Evolutionary conservation across 148 eudicot species (phyloP).

Genomic region (Rheum nobile): DNA sequence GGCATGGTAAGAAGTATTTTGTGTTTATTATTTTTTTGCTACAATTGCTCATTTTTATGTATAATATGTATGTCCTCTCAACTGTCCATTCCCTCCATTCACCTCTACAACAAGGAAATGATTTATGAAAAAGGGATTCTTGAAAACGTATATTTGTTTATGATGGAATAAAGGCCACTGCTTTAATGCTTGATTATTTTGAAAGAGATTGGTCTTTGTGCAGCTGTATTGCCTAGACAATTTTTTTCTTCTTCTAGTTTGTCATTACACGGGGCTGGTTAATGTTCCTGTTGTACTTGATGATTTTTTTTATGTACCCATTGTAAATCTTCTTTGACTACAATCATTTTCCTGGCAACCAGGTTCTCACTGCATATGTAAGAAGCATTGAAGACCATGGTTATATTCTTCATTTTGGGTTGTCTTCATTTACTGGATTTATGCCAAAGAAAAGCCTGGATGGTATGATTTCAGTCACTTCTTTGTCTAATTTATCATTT

Average conservation of each 20-base stretch:
- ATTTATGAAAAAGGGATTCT: neutral
- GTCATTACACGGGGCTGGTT: neutral
- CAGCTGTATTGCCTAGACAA: neutral
- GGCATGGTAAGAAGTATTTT: conserved; percentile 64
- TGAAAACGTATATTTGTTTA: neutral
- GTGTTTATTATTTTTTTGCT: neutral
- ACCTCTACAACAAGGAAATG: neutral
- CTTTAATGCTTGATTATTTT: neutral
- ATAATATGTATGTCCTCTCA: neutral
- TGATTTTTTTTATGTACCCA: neutral
- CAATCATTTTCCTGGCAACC: conserved; percentile 9
- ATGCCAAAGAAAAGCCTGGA: conserved; percentile 39
- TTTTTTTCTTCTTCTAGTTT: neutral
- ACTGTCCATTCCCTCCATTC: neutral
- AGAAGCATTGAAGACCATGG: conserved; percentile 99
- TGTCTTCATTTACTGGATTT: conserved; percentile 72
- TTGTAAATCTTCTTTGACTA: neutral
- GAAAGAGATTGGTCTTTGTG: neutral
- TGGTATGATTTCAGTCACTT: conserved; percentile 28
- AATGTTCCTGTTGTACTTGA: neutral
- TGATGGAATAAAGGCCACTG: neutral
- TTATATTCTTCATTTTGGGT: conserved; percentile 82
- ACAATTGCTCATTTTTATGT: neutral
- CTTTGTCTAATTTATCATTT: neutral
- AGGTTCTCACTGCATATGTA: conserved; percentile 78